phyloP scores from a whole-genome alignment of 352 stramenopile species.

The Aphanomyces stellatus region DNA sequence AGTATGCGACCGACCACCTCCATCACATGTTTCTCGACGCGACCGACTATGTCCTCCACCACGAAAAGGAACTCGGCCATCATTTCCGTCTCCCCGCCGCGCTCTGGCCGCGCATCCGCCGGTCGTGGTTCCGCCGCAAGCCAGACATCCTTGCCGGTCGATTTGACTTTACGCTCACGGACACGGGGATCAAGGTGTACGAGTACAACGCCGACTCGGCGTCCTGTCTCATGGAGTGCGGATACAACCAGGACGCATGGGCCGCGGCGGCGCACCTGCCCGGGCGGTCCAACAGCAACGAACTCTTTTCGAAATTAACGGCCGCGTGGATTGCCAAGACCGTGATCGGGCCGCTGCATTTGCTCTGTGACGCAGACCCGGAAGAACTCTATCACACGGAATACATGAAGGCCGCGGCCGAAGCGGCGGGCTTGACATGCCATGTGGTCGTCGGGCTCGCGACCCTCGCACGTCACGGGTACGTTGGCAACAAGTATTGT shows the following conservation, averaged over 20 bases:
- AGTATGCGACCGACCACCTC: conserved; percentile 8
- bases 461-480: not conserved
- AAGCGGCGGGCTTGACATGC: not conserved
- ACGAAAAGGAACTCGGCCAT: not conserved
- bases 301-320: not conserved
- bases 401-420: conserved; percentile 1
- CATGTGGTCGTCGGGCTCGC: not conserved
- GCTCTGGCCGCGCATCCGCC: conserved; percentile 2
- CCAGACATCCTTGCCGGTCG: conserved; percentile 1
- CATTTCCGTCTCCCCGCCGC: not conserved
- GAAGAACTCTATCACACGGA: conserved; percentile 5
- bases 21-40: conserved; percentile 15
- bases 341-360: not conserved
- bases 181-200: conserved; percentile 1
- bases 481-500: too few relatives aligned
- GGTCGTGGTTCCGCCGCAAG: conserved; percentile 2
- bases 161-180: conserved; percentile 1
- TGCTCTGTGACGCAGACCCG: conserved; percentile 2
- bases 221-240: conserved; percentile 13
- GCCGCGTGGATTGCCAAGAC: not conserved
- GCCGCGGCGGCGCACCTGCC: not conserved
- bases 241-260: conserved; percentile 14
- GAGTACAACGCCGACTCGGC: conserved; percentile 16
- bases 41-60: conserved; percentile 5
- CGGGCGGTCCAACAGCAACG: not conserved